These are phyloP conservation scores for Pisolithus orientalis DNA, from an alignment of 768 basidiomycete genomes.

Conservation along the genomic window DNA sequence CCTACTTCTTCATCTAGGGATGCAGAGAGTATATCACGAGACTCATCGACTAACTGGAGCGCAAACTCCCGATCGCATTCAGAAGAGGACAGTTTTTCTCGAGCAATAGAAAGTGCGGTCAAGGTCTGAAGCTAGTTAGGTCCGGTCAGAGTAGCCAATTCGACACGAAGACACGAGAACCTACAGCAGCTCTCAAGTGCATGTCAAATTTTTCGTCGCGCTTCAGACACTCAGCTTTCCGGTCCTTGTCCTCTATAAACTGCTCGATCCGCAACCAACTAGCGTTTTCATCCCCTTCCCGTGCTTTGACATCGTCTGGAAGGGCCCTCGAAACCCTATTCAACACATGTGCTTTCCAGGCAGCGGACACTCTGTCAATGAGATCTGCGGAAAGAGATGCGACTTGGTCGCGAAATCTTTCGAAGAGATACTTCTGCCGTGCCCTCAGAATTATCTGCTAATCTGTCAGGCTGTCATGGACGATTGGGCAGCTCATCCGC, in stretches of 20 bases:
- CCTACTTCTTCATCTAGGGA: constrained; percentile 71
- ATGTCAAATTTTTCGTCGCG: constrained; percentile 91
- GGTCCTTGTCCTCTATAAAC: constrained; percentile 46
- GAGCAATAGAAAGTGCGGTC: constrained; percentile 50
- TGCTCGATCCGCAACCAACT: constrained; percentile 52
- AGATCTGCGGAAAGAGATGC: constrained; percentile 51
- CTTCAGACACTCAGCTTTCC: constrained; percentile 66
- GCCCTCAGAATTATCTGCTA: constrained; percentile 88
- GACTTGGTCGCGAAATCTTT: constrained; percentile 53
- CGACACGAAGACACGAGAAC: constrained; percentile 19
- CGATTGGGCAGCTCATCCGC: constrained; percentile 7
- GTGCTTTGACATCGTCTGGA: constrained; percentile 41
- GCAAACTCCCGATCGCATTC: constrained; percentile 39
- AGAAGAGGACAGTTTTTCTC: constrained; percentile 35
- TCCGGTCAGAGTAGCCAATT: constrained; percentile 10
- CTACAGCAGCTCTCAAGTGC: constrained; percentile 75
- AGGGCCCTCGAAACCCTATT: constrained; percentile 62
- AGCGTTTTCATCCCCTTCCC: constrained; percentile 41
- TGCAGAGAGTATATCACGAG: constrained; percentile 70
- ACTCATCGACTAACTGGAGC: constrained; percentile 58
- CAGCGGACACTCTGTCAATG: constrained; percentile 46
- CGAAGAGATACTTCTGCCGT: constrained; percentile 69
- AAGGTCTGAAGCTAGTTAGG: constrained; percentile 39
- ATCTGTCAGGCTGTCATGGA: constrained; percentile 3
- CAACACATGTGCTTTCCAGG: constrained; percentile 62